Evolutionary conservation across 2,329 filamentous ascomycete species (phyloP), one percentile per base, ranked within the genome.

Genomic region (Verticillium klebahnii): DNA sequence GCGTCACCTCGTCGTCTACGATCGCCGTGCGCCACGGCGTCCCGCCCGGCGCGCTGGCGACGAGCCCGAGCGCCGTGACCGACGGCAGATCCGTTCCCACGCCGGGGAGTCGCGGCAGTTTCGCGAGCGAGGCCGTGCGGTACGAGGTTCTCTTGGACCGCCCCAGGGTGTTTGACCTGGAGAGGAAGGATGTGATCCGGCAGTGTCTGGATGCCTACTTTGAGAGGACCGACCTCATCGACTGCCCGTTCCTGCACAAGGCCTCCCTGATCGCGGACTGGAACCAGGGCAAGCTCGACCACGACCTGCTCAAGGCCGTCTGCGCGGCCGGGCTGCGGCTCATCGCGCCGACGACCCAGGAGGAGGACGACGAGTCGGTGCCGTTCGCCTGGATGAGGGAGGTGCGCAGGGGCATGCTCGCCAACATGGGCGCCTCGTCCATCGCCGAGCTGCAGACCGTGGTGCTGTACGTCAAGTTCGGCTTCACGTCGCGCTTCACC

Each of bases 201-300:
- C 45, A 52, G 45, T 52, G 45, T 36, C 32, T 72, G 0, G 65
- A 71, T 32, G 60, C 61, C 2, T 72, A 69, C 39, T 72, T 72
- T 54, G 62, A 67, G 63, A 64, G 62, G 2, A 57, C 45, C 9
- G 45, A 52, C 11, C 45, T 52, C 0, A 62, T 63, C 5, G 62
- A 65, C 14, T 71, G 69, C 9, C 57, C 64, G 0, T 69, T 70
- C 23, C 65, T 72, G 0, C 69, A 71, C 36, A 45, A 63, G 9
- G 63, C 67, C 2, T 65, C 67, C 1, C 65, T 66, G 0, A 61
- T 71, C 1, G 61, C 66, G 0, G 69, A 71, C 31, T 72, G 70
- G 69, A 66, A 61, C 9, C 63, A 64, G 4, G 65, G 64, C 0
- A 63, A 62, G 3, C 61, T 72, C 0, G 66, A 72, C 8, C 61